phyloP scores from a whole-genome alignment of 1,139 yeast species.

The Lodderomyces pseudojiufengensis region DNA sequence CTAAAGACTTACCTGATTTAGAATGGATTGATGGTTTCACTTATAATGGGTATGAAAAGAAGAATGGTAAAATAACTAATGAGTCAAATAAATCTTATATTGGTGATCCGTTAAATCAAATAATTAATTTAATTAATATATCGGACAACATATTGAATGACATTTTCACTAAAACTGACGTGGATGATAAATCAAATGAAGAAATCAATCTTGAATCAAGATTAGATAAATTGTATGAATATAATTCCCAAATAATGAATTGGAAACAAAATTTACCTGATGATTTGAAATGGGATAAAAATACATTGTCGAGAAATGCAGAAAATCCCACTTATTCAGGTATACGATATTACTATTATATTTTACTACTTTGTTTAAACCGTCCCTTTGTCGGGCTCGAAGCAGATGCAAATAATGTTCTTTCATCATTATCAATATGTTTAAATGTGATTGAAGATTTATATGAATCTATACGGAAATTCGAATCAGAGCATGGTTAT shows the following conservation, averaged over 20 bases:
- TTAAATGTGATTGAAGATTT: conserved; percentile 42
- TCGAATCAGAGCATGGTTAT: conserved; percentile 39
- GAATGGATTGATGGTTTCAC: conserved; percentile 52
- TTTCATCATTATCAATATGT: conserved; percentile 35
- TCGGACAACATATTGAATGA: conserved; percentile 55
- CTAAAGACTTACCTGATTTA: conserved; percentile 58
- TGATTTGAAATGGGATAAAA: conserved; percentile 49
- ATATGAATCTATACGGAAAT: conserved; percentile 34
- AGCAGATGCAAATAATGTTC: conserved; percentile 12
- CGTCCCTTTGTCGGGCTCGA: conserved; percentile 51
- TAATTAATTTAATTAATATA: conserved; percentile 48
- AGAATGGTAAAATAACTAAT: conserved; percentile 3
- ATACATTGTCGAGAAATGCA: conserved; percentile 40
- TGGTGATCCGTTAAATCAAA: conserved; percentile 44
- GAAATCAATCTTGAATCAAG: conserved; percentile 34
- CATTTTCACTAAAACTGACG: conserved; percentile 39
- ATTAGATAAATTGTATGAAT: conserved; percentile 36
- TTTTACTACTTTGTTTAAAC: conserved; percentile 53
- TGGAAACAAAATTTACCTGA: conserved; percentile 50
- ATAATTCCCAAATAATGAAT: conserved; percentile 46
- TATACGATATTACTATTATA: conserved; percentile 56
- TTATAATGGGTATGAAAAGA: conserved; percentile 24
- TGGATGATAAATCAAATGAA: conserved; percentile 23
- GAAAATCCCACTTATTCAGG: conserved; percentile 49
- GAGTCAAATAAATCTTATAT: conserved; percentile 30